Evolutionary conservation across 768 basidiomycete species (phyloP).

Genomic region (Pleurotus sapidus): DNA sequence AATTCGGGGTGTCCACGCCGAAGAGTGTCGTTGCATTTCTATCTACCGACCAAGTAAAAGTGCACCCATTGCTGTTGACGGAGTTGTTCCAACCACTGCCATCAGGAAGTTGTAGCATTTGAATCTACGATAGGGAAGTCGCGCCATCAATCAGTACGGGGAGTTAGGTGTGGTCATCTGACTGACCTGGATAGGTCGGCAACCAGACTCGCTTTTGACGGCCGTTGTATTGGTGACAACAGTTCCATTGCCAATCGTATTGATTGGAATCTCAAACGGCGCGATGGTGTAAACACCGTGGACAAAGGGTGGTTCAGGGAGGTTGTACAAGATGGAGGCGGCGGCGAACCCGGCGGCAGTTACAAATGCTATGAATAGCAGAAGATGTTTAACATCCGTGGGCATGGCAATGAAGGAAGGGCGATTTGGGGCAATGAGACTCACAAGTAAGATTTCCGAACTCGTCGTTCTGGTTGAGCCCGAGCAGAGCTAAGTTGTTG

Average conservation of each 20-base stretch:
- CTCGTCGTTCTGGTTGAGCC: constrained; percentile 41
- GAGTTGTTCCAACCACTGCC: constrained; percentile 41
- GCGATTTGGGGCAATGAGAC: constrained; percentile 8
- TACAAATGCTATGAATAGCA: constrained; percentile 37
- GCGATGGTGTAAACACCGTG: constrained; percentile 41
- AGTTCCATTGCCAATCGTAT: constrained; percentile 40
- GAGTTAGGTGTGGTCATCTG: too few relatives aligned
- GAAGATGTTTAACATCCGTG: background rate
- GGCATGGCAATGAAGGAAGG: background rate
- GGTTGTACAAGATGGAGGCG: constrained; percentile 42
- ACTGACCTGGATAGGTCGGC: constrained; percentile 33
- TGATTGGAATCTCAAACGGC: constrained; percentile 39
- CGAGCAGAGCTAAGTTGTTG: constrained; percentile 34
- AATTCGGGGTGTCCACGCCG: constrained; percentile 25
- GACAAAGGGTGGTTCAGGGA: constrained; percentile 46
- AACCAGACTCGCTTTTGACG: constrained; percentile 42
- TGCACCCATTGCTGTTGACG: constrained; percentile 36
- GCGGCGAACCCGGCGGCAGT: constrained; percentile 55
- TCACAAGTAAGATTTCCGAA: constrained; percentile 47
- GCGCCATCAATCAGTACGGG: too few relatives aligned
- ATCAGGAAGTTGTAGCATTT: constrained; percentile 30
- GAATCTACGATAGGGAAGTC: too few relatives aligned
- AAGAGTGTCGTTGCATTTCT: constrained; percentile 38
- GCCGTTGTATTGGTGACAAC: constrained; percentile 47
- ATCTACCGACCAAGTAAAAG: constrained; percentile 36